Evolutionary conservation across 2,329 filamentous ascomycete species (phyloP), one percentile per base, ranked within the genome.

Genomic region (Colletotrichum lupini): DNA sequence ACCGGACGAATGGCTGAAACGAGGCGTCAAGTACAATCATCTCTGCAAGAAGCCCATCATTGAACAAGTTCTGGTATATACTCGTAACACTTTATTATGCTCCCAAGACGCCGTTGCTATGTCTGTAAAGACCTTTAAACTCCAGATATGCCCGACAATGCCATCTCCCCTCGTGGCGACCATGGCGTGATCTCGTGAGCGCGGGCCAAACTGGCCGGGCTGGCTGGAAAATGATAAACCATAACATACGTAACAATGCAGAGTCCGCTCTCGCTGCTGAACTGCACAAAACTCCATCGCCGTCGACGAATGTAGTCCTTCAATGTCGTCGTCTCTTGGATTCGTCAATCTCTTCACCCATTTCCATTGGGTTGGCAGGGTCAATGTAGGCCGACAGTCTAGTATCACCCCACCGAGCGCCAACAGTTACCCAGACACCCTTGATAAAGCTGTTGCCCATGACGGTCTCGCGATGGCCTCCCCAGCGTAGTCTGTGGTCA

Each of bases 341-440:
- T 78, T 87, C 86, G 19, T 88, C 87, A 26, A 90, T 83, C 75
- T 91, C 89, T 59, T 86, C 85, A 1, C 88, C 88, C 30, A 91
- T 79, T 76, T 88, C 87, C 72, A 83, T 83, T 2, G 89, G 89
- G 72, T 82, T 86, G 56, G 85, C 83, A 14, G 88, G 88, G 73
- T 91, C 89, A 24, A 91, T 88, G 63, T 87, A 83, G 19, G 88
- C 87, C 42, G 87, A 88, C 64, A 87, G 82, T 32, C 89, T 83
- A 77, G 85, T 83, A 76, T 93, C 91, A 16, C 89, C 90, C 81
- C 87, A 86, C 68, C 90, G 84, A 3, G 90, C 89, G n/a, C 91
- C 91, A 62, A 93, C 90, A 4, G 90, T 92, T 16, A 92, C 90
- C 91, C 91, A 93, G 57, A 92, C 90, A 76, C 92, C 90, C 83